Percentiles rank a stretch among this genome's conserved stretches.
Evolutionary conservation across 495 filamentous ascomycete species (phyloP).

Genomic region (Parachaetomium inaequale): DNA sequence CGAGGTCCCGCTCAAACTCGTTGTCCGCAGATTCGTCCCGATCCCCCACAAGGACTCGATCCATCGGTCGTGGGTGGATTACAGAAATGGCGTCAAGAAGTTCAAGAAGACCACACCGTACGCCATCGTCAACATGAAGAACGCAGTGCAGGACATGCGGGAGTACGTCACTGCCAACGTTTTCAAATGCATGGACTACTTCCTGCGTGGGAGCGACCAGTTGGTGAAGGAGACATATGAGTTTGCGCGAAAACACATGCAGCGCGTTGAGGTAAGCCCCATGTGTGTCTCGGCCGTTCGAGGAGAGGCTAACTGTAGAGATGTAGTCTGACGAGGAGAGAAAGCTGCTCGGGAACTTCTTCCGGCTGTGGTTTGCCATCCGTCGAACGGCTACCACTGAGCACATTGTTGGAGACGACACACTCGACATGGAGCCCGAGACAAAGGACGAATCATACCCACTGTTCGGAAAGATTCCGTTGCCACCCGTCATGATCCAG

Average conservation of each 20-base stretch:
- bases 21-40: constrained; percentile 23
- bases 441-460: constrained; percentile 32
- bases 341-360: constrained; percentile 31
- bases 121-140: constrained; percentile 23
- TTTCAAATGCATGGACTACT: constrained; percentile 12
- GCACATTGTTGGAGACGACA: constrained; percentile 37
- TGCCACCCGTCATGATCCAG: constrained; percentile 43
- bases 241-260: constrained; percentile 20
- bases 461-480: constrained; percentile 35
- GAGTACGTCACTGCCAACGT: constrained; percentile 17
- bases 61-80: constrained; percentile 23
- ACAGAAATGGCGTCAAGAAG: constrained; percentile 16
- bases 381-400: constrained; percentile 38
- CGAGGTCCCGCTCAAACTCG: constrained; percentile 20
- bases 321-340: constrained; percentile 21
- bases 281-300: background rate
- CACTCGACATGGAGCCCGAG: constrained; percentile 32
- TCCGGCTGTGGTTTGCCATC: constrained; percentile 38
- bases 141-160: constrained; percentile 12
- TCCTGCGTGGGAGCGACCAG: constrained; percentile 16
- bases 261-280: constrained; percentile 7
- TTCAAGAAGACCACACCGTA: constrained; percentile 18
- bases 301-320: background rate
- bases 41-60: constrained; percentile 19
- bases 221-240: constrained; percentile 22